phyloP scores from a whole-genome alignment of 495 filamentous ascomycete species.

The Thermothielavioides terrestris region DNA sequence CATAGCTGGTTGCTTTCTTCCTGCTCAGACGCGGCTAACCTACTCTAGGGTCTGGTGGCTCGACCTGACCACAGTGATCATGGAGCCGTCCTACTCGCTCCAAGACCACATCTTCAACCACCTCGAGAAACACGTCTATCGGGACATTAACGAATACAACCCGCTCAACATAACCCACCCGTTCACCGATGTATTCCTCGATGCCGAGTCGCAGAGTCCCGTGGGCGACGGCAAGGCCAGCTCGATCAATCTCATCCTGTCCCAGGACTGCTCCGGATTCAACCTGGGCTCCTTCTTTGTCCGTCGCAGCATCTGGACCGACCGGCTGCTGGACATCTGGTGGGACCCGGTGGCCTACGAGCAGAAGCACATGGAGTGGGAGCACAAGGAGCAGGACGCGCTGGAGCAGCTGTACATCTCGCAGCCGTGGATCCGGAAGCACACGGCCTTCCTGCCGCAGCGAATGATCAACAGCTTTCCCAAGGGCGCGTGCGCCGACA shows the following conservation, averaged over 20 bases:
- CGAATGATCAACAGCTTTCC: constrained; percentile 93
- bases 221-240: constrained; percentile 62
- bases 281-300: constrained; percentile 96
- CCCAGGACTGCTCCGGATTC: constrained; percentile 94
- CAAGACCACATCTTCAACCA: constrained; percentile 84
- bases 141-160: constrained; percentile 94
- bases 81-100: constrained; percentile 89
- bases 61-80: constrained; percentile 94
- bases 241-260: constrained; percentile 79
- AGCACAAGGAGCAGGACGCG: constrained; percentile 96
- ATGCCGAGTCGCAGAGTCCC: constrained; percentile 58
- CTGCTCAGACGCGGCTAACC: constrained; percentile 20
- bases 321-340: constrained; percentile 90
- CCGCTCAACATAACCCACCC: constrained; percentile 91
- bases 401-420: constrained; percentile 84
- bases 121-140: constrained; percentile 68
- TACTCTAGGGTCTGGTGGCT: constrained; percentile 92
- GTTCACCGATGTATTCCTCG: constrained; percentile 60
- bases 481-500: constrained; percentile 71
- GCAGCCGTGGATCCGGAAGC: constrained; percentile 87
- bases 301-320: constrained; percentile 74
- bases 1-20: background rate
- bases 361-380: constrained; percentile 98
- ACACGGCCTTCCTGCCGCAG: constrained; percentile 84
- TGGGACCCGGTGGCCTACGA: constrained; percentile 98